Evolutionary conservation across 2,329 filamentous ascomycete species (phyloP), one percentile per base, ranked within the genome.

Genomic region (Cercospora citrullina): DNA sequence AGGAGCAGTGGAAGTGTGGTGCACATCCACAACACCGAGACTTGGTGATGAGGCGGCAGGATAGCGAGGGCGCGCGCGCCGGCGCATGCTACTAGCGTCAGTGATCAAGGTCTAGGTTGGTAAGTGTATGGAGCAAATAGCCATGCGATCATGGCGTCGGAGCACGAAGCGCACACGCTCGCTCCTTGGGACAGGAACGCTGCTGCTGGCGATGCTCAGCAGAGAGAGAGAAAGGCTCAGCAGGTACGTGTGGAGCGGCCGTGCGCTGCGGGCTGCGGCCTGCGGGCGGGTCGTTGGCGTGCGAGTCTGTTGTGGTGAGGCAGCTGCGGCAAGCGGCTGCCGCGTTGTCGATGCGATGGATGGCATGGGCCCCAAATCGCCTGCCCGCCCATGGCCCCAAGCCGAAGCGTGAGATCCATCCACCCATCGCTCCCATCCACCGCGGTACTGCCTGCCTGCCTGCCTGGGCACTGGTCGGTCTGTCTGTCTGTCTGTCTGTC

Each of bases 61-160:
- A 68, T 18, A 31, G 65, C 58, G 63, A 69, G 58, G 65, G 63
- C 30, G 65, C 42, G 65, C 60, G 66, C 64, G 64, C 69, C 64
- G 67, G 69, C 66, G 69, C 69, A 69, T 71, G 58, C 48, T 68
- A 64, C 66, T 71, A 71, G 69, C 69, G 69, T 62, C 67, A 65
- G 66, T 71, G 66, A 63, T 67, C 69, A 68, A 68, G 69, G 69
- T 71, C 69, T 71, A 67, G 69, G 69, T 71, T 69, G 62, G 66
- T 67, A 61, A 65, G 67, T 60, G 65, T 62, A 71, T 67, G 66
- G 69, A 71, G 66, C 69, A 67, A 63, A 71, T 59, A 63, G 69
- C 69, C 67, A 71, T 71, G 69, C 67, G 64, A 68, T 71, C 67
- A 69, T 71, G 64, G 69, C 69, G 69, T 71, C 69, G 67, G 69